Evolutionary conservation across 352 stramenopile genomes (phyloP).

Genomic region (Pythium dissotocum): DNA sequence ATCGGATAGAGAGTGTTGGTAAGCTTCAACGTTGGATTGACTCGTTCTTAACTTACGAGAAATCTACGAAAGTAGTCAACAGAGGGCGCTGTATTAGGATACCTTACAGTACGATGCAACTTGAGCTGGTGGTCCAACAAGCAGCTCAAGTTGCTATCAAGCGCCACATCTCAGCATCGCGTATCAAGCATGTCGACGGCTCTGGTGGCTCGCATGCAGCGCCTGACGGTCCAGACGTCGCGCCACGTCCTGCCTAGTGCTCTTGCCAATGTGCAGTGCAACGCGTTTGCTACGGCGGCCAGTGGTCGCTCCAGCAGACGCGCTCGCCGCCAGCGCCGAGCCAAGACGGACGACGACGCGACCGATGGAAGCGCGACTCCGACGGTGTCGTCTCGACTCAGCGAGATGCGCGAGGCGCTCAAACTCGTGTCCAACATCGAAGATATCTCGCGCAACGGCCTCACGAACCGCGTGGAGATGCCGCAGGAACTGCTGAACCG

Average conservation of each 20-base stretch:
- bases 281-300: conserved; percentile 17
- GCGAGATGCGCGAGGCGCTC: conserved; percentile 39
- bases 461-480: conserved; percentile 76
- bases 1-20: conserved; percentile 4
- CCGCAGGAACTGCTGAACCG: conserved; percentile 59
- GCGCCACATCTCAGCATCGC: conserved; percentile 15
- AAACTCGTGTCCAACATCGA: conserved; percentile 60
- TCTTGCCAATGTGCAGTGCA: conserved; percentile 6
- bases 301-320: conserved; percentile 32
- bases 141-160: neutral
- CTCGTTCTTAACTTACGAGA: conserved; percentile 1
- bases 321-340: conserved; percentile 44
- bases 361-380: neutral
- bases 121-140: conserved; percentile 25
- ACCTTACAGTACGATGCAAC: conserved; percentile 21
- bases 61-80: neutral
- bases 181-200: conserved; percentile 2
- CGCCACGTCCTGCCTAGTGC: neutral
- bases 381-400: conserved; percentile 30
- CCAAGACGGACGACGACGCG: conserved; percentile 21
- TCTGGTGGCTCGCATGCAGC: conserved; percentile 11
- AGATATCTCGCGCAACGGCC: conserved; percentile 59
- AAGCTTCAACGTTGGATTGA: neutral
- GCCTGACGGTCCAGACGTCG: conserved; percentile 9
- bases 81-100: conserved; percentile 15